Conservation (phyloP, 2,329 filamentous ascomycete species). For the Ophiocordyceps camponoti-saundersi region DNA sequence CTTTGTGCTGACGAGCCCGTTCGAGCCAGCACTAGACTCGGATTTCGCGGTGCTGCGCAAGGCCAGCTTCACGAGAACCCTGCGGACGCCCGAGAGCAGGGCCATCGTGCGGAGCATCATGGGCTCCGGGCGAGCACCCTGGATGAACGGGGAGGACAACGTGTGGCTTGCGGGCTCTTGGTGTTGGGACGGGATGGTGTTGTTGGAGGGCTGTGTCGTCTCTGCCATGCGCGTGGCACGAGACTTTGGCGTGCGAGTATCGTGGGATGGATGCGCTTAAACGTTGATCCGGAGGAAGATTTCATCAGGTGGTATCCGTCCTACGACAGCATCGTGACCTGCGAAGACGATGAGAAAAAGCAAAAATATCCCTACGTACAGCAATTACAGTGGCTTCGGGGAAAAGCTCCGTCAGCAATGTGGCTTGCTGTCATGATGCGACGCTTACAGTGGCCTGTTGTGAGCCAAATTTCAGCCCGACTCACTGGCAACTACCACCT, state of each 20-base stretch:
- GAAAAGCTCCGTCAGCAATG: too few species aligned
- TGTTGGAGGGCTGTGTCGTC: slow-evolving; percentile 42
- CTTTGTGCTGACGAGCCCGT: slow-evolving; percentile 34
- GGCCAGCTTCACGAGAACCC: slow-evolving; percentile 31
- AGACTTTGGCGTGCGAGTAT: slow-evolving; percentile 29
- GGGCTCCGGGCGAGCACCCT: slow-evolving; percentile 10
- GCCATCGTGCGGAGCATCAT: slow-evolving; percentile 29
- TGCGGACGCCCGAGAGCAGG: slow-evolving; percentile 31
- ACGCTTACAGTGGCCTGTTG: too few species aligned
- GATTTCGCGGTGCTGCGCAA: slow-evolving; percentile 21
- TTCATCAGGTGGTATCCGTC: too few species aligned
- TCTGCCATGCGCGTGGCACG: slow-evolving; percentile 38
- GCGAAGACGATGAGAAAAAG: too few species aligned
- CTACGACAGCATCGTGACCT: too few species aligned
- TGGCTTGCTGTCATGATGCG: too few species aligned
- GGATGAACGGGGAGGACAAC: slow-evolving; percentile 34
- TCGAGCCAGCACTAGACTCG: slow-evolving; percentile 17
- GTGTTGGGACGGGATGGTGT: slow-evolving; percentile 50
- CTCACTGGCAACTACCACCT: too few species aligned
- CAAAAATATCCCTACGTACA: too few species aligned
- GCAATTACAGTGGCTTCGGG: too few species aligned
- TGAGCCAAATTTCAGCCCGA: too few species aligned
- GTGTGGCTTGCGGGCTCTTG: slow-evolving; percentile 41
- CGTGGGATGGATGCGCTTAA: slow-evolving; percentile 11
- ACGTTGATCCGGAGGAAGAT: not conserved